These are phyloP conservation scores for Populus hybrid DNA, from an alignment of 441 rosid species.

Conservation along the genomic window DNA sequence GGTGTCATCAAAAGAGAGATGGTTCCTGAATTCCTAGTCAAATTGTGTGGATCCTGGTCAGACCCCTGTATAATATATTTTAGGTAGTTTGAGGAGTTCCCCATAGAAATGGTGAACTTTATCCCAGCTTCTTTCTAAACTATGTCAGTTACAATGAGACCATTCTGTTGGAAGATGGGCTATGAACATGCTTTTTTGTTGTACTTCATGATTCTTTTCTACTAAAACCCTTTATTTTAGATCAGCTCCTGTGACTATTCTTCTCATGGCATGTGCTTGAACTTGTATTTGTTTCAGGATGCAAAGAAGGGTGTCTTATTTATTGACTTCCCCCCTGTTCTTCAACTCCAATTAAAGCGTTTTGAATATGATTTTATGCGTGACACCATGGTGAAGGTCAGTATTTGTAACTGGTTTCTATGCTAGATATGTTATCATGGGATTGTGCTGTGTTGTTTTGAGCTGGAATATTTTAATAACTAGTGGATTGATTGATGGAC, in stretches of 20 bases:
- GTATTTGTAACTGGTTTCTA: constrained; percentile 22
- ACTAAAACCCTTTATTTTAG: not conserved
- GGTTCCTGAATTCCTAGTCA: not conserved
- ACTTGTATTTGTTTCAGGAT: constrained; percentile 54
- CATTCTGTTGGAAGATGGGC: not conserved
- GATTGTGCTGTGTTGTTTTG: not conserved
- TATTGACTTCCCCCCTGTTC: constrained; percentile 94
- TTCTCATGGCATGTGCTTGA: not conserved
- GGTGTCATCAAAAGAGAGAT: not conserved
- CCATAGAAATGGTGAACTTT: not conserved
- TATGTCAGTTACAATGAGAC: not conserved
- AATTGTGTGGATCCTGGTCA: not conserved
- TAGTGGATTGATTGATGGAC: not conserved
- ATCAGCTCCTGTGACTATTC: not conserved
- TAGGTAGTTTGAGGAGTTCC: not conserved
- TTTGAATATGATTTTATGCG: constrained; percentile 94
- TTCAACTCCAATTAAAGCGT: constrained; percentile 92
- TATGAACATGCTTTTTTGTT: not conserved
- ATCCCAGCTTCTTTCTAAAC: not conserved
- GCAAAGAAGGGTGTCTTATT: constrained; percentile 93
- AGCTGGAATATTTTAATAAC: not conserved
- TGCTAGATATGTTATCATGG: constrained; percentile 6
- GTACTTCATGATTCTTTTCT: not conserved
- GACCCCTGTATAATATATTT: not conserved
- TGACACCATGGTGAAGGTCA: constrained; percentile 93